Base-by-base conservation (phyloP, 2,329 filamentous ascomycete genomes). In the Pestalotiopsis sp. region DNA sequence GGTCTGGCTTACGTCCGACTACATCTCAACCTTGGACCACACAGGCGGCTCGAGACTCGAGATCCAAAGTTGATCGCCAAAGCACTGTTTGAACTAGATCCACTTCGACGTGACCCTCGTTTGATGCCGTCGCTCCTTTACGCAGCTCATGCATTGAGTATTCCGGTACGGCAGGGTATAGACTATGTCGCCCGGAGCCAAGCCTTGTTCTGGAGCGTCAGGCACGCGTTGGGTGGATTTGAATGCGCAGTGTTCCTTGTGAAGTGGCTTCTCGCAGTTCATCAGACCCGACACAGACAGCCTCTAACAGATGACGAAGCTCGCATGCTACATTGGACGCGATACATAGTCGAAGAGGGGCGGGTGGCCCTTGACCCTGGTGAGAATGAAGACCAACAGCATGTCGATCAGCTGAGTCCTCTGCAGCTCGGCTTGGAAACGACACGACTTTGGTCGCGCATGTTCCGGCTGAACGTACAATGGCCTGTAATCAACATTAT, bases 151-250 rank as follows among this genome's bases (percentile, higher is more conserved):
- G 85, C 85, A 7, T 78, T 89, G 0, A 87, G 86, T 62, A 87
- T 88, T 0, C 87, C 87, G 0, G 86, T 89, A 4, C 78, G 86
- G 25, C 73, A 89, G 0, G 87, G 87, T 0, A 83, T 89, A 17
- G 85, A 87, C 65, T 82, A 84, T 14, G 86, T 89, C 0, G 85
- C 85, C 0, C 79, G 84, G 17, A 89, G 85, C 17, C 86, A 88
- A 65, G 85, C 86, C 0, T 86, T 87, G 59, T 85, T 87, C 62
- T 89, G 86, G 86, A 87, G 85, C 4, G 85, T 87, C 2, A 80
- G 87, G n/a, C 86, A 89, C 66, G 85, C 85, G 0, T 78, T 89
- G 0, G 86, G 84, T 4, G 84, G 84, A 1, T 78, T 89, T 0
- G 87, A 89, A 71, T 88, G 86, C 23, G 85, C 85, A 0, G 82